A percentile compares a stretch with the other conserved stretches of the same genome.
Evolutionary conservation across 2,329 filamentous ascomycete genomes (phyloP).

Genomic region (Didymella segeticola): DNA sequence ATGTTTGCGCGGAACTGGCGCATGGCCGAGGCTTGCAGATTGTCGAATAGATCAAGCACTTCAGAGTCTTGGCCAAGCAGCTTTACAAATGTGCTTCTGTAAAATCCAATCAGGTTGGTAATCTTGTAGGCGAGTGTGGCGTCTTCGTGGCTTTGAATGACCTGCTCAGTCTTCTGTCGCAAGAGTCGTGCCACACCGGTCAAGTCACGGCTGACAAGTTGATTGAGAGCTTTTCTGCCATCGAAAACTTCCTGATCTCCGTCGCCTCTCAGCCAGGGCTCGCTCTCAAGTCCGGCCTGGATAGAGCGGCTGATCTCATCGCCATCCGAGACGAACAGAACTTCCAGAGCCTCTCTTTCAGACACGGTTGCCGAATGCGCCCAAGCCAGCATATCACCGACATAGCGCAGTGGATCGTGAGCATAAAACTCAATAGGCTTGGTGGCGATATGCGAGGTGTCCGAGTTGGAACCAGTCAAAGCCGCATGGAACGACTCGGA

Average conservation of each 20-base stretch:
- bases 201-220: constrained; percentile 86
- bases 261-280: constrained; percentile 77
- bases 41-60: constrained; percentile 71
- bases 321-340: constrained; percentile 88
- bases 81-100: constrained; percentile 82
- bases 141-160: constrained; percentile 91
- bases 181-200: constrained; percentile 81
- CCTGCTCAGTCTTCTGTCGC: constrained; percentile 88
- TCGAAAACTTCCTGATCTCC: constrained; percentile 69
- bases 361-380: constrained; percentile 92
- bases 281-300: constrained; percentile 78
- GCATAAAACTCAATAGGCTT: constrained; percentile 95
- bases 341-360: constrained; percentile 89
- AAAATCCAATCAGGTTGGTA: constrained; percentile 87
- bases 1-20: constrained; percentile 83
- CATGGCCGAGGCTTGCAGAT: constrained; percentile 77
- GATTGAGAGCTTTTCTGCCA: constrained; percentile 78
- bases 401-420: constrained; percentile 88
- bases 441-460: constrained; percentile 60
- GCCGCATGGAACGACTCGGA: constrained; percentile 90
- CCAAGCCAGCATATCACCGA: constrained; percentile 98
- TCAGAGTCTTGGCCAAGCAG: constrained; percentile 74
- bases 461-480: constrained; percentile 74
- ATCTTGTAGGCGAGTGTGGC: constrained; percentile 88
- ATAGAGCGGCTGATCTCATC: constrained; percentile 86